A percentile compares a stretch with the other conserved stretches of the same genome.
phyloP scores from a whole-genome alignment of 345 rosid genomes.

The Citrus glauca region DNA sequence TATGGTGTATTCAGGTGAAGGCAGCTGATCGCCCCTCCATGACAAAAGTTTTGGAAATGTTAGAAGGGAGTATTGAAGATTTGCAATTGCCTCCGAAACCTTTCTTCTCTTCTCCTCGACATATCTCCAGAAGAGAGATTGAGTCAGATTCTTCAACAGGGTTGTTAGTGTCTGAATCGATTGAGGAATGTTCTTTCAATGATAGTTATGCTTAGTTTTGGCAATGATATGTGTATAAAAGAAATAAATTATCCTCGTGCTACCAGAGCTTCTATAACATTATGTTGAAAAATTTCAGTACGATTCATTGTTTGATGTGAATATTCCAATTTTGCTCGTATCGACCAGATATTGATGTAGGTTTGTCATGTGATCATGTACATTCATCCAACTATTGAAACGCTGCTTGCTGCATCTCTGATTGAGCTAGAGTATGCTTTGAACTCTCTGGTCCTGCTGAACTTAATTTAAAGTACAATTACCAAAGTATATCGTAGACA shows the following conservation, averaged over 20 bases:
- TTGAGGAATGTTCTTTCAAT: background rate
- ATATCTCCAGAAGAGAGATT: background rate
- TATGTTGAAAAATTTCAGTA: no score
- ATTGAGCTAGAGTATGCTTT: no score
- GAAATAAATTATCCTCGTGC: background rate
- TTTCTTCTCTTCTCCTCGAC: constrained; percentile 19
- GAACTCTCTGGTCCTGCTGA: no score
- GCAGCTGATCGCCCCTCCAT: constrained; percentile 34
- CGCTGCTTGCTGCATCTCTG: no score
- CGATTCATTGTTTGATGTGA: no score
- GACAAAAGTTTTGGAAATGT: constrained; percentile 33
- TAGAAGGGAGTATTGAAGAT: constrained; percentile 16
- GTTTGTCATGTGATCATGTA: no score
- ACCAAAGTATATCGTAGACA: no score
- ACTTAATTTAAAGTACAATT: no score
- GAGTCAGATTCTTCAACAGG: background rate
- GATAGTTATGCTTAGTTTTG: background rate
- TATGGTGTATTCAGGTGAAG: constrained; percentile 36
- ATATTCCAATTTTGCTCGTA: no score
- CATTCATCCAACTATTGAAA: no score
- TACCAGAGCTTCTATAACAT: no score
- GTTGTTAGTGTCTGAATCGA: background rate
- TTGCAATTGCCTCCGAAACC: constrained; percentile 33
- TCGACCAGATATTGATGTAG: no score
- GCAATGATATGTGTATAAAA: background rate